phyloP scores from a whole-genome alignment of 2,329 filamentous ascomycete genomes.

The Colletotrichum lentis region DNA sequence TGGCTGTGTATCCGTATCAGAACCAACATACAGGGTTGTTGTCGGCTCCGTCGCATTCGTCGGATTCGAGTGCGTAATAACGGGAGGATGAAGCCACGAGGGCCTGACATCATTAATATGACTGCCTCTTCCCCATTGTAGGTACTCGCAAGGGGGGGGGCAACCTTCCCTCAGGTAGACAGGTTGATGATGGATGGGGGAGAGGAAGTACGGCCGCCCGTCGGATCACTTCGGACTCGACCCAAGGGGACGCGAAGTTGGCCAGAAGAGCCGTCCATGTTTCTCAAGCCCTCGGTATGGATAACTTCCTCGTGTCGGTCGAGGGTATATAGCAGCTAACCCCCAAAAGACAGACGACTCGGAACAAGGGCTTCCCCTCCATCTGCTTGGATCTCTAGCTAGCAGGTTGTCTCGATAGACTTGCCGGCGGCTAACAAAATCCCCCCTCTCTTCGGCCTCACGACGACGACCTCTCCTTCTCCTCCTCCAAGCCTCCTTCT shows the following conservation, averaged over 20 bases:
- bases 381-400: neutral
- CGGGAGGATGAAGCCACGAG: neutral
- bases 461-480: neutral
- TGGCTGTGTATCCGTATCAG: neutral
- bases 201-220: neutral
- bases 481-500: too few relatives aligned
- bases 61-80: neutral
- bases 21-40: too few relatives aligned
- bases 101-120: neutral
- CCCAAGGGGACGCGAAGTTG: neutral
- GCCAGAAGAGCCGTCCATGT: neutral
- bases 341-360: neutral
- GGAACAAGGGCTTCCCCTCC: neutral
- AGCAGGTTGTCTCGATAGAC: neutral
- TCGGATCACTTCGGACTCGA: neutral
- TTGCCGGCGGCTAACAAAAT: too few relatives aligned
- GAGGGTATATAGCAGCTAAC: neutral
- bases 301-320: neutral
- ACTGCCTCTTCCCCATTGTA: neutral
- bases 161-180: neutral
- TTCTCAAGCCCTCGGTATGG: neutral
- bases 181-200: neutral
- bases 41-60: slow-evolving; percentile 3
- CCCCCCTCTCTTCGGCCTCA: too few relatives aligned
- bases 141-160: neutral